phyloP scores from a whole-genome alignment of 352 stramenopile species.

The Phytophthora citricola region DNA sequence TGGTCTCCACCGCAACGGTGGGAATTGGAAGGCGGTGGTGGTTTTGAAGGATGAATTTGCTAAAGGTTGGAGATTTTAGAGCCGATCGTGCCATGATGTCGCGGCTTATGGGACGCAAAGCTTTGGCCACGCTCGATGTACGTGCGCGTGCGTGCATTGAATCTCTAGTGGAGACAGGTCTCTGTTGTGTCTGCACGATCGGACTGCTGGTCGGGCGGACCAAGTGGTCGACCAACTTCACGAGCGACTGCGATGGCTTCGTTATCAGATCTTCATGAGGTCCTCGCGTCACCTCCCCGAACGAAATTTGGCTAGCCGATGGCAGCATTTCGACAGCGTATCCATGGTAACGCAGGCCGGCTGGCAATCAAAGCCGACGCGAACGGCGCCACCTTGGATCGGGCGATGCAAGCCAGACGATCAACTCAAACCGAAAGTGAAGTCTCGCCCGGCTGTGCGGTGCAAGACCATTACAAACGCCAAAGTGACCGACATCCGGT shows the following conservation, averaged over 20 bases:
- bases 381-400: conserved; percentile 21
- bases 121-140: background rate
- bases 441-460: background rate
- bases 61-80: background rate
- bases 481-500: conserved; percentile 16
- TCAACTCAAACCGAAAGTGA: conserved; percentile 1
- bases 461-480: conserved; percentile 15
- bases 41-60: background rate
- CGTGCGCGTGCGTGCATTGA: background rate
- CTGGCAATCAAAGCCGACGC: conserved; percentile 3
- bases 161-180: conserved; percentile 14
- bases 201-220: conserved; percentile 9
- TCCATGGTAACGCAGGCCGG: conserved; percentile 3
- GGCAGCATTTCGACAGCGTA: background rate
- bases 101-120: background rate
- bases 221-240: background rate
- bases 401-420: conserved; percentile 10
- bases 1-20: background rate
- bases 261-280: conserved; percentile 10
- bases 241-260: conserved; percentile 11
- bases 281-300: conserved; percentile 3
- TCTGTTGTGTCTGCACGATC: conserved; percentile 26
- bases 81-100: background rate
- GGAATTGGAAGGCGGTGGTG: background rate
- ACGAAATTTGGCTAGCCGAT: conserved; percentile 23